phyloP scores from a whole-genome alignment of 1,284 basidiomycete species.

The Cryptococcus sp. region DNA sequence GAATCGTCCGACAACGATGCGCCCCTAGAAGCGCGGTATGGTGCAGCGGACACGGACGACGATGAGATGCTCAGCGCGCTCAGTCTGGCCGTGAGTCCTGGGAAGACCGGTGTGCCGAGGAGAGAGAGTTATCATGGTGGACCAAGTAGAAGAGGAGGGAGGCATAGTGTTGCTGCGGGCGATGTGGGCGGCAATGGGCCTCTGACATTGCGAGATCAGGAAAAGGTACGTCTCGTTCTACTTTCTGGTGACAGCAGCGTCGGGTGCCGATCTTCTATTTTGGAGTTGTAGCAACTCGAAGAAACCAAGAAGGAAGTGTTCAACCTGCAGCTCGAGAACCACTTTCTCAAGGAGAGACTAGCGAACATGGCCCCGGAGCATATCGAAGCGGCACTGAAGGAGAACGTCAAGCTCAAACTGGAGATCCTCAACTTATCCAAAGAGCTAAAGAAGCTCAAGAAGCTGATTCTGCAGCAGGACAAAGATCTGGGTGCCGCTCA shows the following conservation, averaged over 20 bases:
- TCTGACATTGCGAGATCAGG: constrained; percentile 85
- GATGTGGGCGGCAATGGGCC: constrained; percentile 31
- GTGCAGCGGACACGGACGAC: constrained; percentile 28
- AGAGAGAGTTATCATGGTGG: constrained; percentile 27
- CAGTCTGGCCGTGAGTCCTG: constrained; percentile 32
- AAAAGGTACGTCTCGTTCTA: constrained; percentile 67
- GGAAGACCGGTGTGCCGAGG: constrained; percentile 10
- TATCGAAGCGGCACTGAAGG: constrained; percentile 84
- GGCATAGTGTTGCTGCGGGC: constrained; percentile 47
- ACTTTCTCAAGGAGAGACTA: constrained; percentile 87
- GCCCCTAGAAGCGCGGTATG: constrained; percentile 28
- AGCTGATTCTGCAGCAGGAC: constrained; percentile 80
- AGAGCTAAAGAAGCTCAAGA: constrained; percentile 90
- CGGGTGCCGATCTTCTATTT: no score
- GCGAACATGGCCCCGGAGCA: constrained; percentile 82
- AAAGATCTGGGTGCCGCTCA: constrained; percentile 53
- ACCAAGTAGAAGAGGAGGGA: constrained; percentile 41
- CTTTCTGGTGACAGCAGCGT: neutral
- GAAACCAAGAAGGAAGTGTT: constrained; percentile 94
- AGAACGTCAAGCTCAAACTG: constrained; percentile 91
- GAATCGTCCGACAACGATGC: constrained; percentile 26
- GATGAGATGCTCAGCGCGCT: constrained; percentile 30
- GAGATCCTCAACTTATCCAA: constrained; percentile 88
- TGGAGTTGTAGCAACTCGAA: constrained; percentile 73
- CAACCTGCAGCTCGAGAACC: constrained; percentile 87